phyloP scores from a whole-genome alignment of 2,329 filamentous ascomycete genomes.

The Coleophoma crateriformis region DNA sequence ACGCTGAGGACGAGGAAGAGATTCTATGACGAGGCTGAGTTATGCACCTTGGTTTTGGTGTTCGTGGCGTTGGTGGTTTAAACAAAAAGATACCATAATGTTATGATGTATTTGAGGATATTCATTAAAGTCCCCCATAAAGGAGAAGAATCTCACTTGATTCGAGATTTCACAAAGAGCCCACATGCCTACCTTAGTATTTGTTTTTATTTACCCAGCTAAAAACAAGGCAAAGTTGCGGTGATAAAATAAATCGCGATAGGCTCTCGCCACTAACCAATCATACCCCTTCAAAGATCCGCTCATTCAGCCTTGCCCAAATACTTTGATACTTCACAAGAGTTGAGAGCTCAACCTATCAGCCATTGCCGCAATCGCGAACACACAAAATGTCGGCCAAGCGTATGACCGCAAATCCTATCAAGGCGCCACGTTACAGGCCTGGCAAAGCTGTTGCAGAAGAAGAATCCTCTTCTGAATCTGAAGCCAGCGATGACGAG shows the following conservation, averaged over 20 bases:
- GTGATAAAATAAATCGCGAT: too few relatives aligned
- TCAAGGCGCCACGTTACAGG: conserved; percentile 74
- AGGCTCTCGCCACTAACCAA: background rate
- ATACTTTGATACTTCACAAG: too few relatives aligned
- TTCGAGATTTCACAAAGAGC: background rate
- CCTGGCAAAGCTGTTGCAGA: conserved; percentile 70
- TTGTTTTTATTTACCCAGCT: too few relatives aligned
- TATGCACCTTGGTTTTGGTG: conserved; percentile 12
- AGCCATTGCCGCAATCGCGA: background rate
- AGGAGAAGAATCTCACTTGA: background rate
- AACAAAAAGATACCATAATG: conserved; percentile 14
- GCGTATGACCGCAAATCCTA: conserved; percentile 90
- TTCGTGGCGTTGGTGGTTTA: conserved; percentile 2
- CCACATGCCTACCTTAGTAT: background rate
- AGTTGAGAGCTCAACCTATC: too few relatives aligned
- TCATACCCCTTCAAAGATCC: background rate
- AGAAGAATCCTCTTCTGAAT: conserved; percentile 33
- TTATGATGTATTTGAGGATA: conserved; percentile 1
- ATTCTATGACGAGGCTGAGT: conserved; percentile 14
- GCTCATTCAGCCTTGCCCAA: background rate
- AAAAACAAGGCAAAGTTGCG: too few relatives aligned
- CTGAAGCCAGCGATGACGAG: conserved; percentile 42
- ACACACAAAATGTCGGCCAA: conserved; percentile 55
- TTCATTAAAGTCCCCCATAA: background rate
- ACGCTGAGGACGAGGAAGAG: conserved; percentile 18